Percentiles rank a stretch among this genome's conserved stretches.
These are phyloP conservation scores for Fusarium continuum DNA, from an alignment of 2,329 filamentous ascomycete species.

Conservation along the genomic window DNA sequence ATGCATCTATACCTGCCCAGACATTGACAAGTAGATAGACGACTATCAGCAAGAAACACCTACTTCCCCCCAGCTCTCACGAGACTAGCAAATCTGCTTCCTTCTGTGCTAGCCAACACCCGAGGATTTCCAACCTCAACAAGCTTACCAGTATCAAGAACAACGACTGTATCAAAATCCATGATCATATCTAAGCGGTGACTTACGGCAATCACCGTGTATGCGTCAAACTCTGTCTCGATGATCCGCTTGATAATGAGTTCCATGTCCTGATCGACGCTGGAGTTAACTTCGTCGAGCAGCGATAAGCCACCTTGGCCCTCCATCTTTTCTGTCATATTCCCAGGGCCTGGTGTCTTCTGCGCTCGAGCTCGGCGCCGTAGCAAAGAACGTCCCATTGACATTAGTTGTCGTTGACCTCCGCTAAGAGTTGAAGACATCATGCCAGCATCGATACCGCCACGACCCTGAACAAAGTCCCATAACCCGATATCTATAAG, in stretches of 20 bases:
- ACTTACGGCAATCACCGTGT: constrained; percentile 62
- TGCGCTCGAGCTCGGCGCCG: constrained; percentile 38
- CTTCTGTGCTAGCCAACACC: neutral
- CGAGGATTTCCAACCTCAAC: constrained; percentile 48
- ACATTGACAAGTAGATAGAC: too few species aligned
- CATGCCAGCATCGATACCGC: constrained; percentile 51
- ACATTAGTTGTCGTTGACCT: constrained; percentile 72
- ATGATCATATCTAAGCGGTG: constrained; percentile 59
- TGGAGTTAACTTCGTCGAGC: constrained; percentile 54
- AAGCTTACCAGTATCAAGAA: constrained; percentile 57
- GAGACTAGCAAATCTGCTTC: constrained; percentile 44
- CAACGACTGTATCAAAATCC: constrained; percentile 59
- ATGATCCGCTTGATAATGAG: constrained; percentile 52
- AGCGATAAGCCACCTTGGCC: too few species aligned
- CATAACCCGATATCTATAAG: constrained; percentile 49
- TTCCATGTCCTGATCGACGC: constrained; percentile 53
- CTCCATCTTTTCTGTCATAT: neutral
- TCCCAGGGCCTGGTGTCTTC: neutral
- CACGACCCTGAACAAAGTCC: constrained; percentile 43
- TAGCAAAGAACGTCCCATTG: constrained; percentile 67
- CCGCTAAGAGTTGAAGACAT: constrained; percentile 59
- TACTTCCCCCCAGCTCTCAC: too few species aligned
- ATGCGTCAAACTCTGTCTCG: constrained; percentile 48
- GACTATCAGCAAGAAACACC: too few species aligned
- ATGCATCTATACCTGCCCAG: too few species aligned